Evolutionary conservation across 2,329 filamentous ascomycete species (phyloP).

Genomic region (Stemphylium beticola): DNA sequence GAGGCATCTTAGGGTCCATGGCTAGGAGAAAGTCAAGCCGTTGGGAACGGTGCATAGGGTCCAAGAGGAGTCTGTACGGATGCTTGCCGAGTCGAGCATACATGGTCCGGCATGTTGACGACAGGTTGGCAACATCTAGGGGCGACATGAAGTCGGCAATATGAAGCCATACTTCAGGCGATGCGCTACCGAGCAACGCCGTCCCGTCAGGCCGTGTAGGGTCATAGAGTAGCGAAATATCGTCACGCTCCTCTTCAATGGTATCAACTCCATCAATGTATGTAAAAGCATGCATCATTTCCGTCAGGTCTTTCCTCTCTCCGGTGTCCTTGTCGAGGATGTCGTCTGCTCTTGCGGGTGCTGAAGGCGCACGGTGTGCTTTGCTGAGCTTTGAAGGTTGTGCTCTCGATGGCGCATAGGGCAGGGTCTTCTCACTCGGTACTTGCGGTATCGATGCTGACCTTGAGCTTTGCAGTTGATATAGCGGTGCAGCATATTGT

Average conservation of each 20-base stretch:
- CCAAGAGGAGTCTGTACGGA: conserved; percentile 29
- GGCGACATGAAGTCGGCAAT: conserved; percentile 35
- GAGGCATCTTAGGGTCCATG: conserved; percentile 60
- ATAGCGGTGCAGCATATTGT: conserved; percentile 30
- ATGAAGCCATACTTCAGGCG: conserved; percentile 35
- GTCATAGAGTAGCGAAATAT: conserved; percentile 28
- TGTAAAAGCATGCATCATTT: conserved; percentile 44
- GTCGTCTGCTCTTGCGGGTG: conserved; percentile 23
- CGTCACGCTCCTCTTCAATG: conserved; percentile 25
- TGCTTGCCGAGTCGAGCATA: conserved; percentile 31
- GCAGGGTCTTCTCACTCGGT: conserved; percentile 11
- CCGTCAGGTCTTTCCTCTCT: conserved; percentile 40
- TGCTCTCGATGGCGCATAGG: conserved; percentile 11
- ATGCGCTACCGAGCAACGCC: conserved; percentile 25
- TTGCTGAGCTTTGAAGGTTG: conserved; percentile 31
- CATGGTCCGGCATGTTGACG: conserved; percentile 39
- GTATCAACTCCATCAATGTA: conserved; percentile 33
- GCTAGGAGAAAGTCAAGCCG: conserved; percentile 59
- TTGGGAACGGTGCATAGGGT: conserved; percentile 53
- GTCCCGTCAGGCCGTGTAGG: conserved; percentile 32
- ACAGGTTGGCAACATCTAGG: conserved; percentile 36
- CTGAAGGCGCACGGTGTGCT: conserved; percentile 24
- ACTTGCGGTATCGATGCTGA: conserved; percentile 25
- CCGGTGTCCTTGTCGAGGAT: conserved; percentile 41
- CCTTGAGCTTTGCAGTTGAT: conserved; percentile 18